Evolutionary conservation across 2,329 filamentous ascomycete genomes (phyloP), one percentile per base, ranked within the genome.

Genomic region (Trichophyton simii): DNA sequence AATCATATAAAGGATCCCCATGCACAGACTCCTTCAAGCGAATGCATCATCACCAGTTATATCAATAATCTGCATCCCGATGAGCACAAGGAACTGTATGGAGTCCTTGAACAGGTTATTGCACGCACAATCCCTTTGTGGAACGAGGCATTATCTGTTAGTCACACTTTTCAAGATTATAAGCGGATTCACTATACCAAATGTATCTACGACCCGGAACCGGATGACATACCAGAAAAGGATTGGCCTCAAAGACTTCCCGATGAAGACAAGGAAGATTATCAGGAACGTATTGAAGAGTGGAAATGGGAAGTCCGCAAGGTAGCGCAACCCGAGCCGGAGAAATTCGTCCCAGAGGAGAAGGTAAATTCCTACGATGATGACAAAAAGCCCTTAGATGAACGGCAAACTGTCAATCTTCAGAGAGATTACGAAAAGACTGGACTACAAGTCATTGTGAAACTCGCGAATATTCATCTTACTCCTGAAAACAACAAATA

Each of bases 401-500:
- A n/a, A 11, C 11, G 50, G 15, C 1, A 54, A 13, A 42, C 62
- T 64, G 41, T 70, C 34, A 48, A 69, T 34, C 63, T 74, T 2
- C 59, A 63, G 48, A 52, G 67, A 18, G 60, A 70, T n/a, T 77
- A 71, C 61, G 58, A 65, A 18, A 66, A 73, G 2, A 66, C 68
- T 7, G 77, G 78, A 1, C 66, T 86, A 2, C 83, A 87, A 66
- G 70, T 87, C 54, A 85, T 87, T 54, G 79, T 86, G 57, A 87
- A 86, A 68, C 76, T 87, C 66, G 80, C 82, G 1, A 80, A 77
- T 52, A 83, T 86, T 61, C 76, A 84, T 57, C 75, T 86, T 0
- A 83, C 79, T 0, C 83, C 83, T 0, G 79, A 81, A 36, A 79
- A 82, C 3, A 80, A 83, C 0, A 66, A 69, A 0, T 86, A 84